Evolutionary conservation across 139 green algal species (phyloP), one percentile per base, ranked within the genome.

Genomic region (Zygnema circumcarinatum): DNA sequence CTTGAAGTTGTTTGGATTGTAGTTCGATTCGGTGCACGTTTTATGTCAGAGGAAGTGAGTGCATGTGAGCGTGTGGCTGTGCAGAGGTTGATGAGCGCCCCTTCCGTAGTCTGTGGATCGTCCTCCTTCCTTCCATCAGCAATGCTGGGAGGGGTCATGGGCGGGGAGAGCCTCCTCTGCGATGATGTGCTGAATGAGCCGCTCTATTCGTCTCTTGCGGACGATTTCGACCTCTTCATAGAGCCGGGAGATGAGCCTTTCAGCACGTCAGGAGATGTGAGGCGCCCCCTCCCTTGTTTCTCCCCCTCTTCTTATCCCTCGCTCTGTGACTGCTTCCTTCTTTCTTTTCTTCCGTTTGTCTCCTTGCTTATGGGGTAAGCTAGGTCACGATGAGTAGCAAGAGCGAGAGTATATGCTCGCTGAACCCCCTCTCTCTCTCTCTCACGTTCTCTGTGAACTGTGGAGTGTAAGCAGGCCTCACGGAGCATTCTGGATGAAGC

Each of bases 401-500:
- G n/a, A n/a, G n/a, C n/a, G n/a, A n/a, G n/a, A n/a, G n/a, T n/a
- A n/a, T n/a, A n/a, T n/a, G n/a, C n/a, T n/a, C n/a, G n/a, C n/a
- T n/a, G n/a, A n/a, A n/a, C n/a, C n/a, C n/a, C n/a, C n/a, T n/a
- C n/a, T n/a, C n/a, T n/a, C n/a, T n/a, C n/a, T n/a, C n/a, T n/a
- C n/a, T n/a, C n/a, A n/a, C n/a, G n/a, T n/a, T n/a, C n/a, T n/a
- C n/a, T n/a, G n/a, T n/a, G n/a, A n/a, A n/a, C n/a, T n/a, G n/a
- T n/a, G n/a, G n/a, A n/a, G 69, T 78, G 35, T 41, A 11, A 40
- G 35, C 69, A 53, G 35, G 69, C 16, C 16, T 53, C 35, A 36
- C 36, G 85, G 38, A 74, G 88, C 36, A 84, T 91, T 38, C 39
- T 91, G 25, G 85, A 91, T 38, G 85, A 74, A 38, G 87, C 87